Percentiles rank a stretch among this genome's conserved stretches.
Conservation (phyloP, 169 alveolate genomes). For the Perkinsus olseni region DNA sequence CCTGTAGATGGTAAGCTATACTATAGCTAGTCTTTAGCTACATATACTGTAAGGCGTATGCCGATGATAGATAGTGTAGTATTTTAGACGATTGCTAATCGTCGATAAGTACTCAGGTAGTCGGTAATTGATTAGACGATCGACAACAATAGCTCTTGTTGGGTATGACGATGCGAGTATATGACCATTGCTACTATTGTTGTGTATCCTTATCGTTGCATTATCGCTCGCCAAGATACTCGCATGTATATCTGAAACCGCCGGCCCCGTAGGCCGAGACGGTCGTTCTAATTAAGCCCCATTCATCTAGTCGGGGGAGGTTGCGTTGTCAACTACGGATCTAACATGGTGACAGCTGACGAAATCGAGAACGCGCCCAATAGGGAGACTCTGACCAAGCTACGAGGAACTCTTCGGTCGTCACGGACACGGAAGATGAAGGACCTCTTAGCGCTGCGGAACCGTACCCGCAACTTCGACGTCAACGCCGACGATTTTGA, state of each 20-base stretch:
- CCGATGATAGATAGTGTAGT: no score
- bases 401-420: neutral
- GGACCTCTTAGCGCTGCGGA: neutral
- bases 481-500: neutral
- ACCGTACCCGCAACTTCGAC: neutral
- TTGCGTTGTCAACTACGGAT: neutral
- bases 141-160: neutral
- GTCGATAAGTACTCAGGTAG: no score
- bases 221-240: neutral
- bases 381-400: neutral
- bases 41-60: no score
- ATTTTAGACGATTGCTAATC: no score
- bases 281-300: neutral
- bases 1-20: no score
- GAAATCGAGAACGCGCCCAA: neutral
- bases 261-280: neutral
- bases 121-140: no score
- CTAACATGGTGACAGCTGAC: neutral
- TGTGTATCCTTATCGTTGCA: neutral
- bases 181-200: no score
- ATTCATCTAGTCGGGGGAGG: neutral
- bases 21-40: no score
- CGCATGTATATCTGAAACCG: neutral
- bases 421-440: neutral
- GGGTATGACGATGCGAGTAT: no score